Base-by-base conservation (phyloP, 495 filamentous ascomycete species). In the Penicillium egyptiacum region DNA sequence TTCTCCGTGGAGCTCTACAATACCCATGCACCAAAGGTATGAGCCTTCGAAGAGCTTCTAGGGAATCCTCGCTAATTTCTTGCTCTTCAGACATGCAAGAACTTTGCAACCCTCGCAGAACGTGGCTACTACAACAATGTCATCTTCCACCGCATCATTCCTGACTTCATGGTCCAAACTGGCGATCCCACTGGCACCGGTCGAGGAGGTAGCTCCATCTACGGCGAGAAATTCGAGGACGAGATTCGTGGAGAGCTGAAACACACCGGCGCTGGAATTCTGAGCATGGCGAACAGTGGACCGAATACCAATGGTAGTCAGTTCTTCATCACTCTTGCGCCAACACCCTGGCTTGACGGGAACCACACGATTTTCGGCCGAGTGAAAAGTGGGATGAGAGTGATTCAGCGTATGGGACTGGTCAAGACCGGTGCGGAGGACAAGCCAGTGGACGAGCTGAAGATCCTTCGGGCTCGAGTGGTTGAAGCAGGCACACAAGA, bases 291-390 rank as follows among this genome's bases (percentile, higher is more conserved):
- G 55, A 98, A 98, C 70, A 87, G 86, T 9, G 94, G 94, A 1
- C 90, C 90, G 10, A 88, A 98, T 67, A 96, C 94, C 48, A 98
- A 98, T 72, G 95, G 94, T 37, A 88, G 83, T 57, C 84, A 88
- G 51, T 86, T 87, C 68, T 98, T 98, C 71, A 84, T 98, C 56
- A 98, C 95, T 7, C 80, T 97, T 41, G 94, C 92, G 33, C 95
- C 95, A 3, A 94, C 95, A 19, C 94, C 94, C 2, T 98, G 94
- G 94, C 75, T 98, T 57, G 95, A 98, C 74, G 92, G 91, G 26
- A 96, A 96, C 71, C 94, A 98, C 73, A 96, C 94, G 6, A 96
- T 98, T 62, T 98, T 98, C 69, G 94, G 95, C 9, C 76, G 95
- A 42, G 91, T 98, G 23, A 94, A 90, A 74, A 84, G 73, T 55